Evolutionary conservation across 257 asterid genomes (phyloP).

Genomic region (Solanum verrucosum): DNA sequence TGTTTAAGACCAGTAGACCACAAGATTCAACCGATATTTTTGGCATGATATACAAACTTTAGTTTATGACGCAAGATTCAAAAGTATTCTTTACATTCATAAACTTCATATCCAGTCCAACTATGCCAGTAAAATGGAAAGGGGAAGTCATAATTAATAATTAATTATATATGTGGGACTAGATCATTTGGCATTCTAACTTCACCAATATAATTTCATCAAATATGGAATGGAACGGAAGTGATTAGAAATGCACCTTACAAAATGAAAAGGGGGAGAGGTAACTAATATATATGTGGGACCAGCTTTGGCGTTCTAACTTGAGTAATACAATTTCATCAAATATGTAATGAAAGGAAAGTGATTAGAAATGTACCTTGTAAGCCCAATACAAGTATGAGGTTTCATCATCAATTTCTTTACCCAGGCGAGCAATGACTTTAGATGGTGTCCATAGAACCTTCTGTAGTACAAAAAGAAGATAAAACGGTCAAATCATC

Average conservation of each 20-base stretch:
- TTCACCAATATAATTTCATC: background rate
- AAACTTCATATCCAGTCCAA: background rate
- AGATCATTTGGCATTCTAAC: background rate
- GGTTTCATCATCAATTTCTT: conserved; percentile 68
- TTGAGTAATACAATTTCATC: background rate
- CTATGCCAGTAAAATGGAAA: background rate
- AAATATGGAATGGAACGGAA: background rate
- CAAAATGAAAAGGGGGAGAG: background rate
- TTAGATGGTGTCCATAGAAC: conserved; percentile 84
- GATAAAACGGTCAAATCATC: background rate
- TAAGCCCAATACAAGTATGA: conserved; percentile 93
- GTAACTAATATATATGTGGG: background rate
- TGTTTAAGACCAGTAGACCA: background rate
- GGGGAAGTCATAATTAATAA: background rate
- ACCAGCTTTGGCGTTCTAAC: background rate
- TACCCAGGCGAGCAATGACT: conserved; percentile 82
- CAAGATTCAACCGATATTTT: background rate
- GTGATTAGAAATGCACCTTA: background rate
- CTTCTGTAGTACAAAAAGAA: conserved; percentile 32
- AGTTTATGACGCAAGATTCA: background rate
- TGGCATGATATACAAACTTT: background rate
- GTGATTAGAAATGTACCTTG: conserved; percentile 37
- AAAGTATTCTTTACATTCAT: background rate
- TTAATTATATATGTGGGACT: background rate
- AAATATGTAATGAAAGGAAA: background rate